Conservation (phyloP, 768 basidiomycete species). For the Trametes meyenii region DNA sequence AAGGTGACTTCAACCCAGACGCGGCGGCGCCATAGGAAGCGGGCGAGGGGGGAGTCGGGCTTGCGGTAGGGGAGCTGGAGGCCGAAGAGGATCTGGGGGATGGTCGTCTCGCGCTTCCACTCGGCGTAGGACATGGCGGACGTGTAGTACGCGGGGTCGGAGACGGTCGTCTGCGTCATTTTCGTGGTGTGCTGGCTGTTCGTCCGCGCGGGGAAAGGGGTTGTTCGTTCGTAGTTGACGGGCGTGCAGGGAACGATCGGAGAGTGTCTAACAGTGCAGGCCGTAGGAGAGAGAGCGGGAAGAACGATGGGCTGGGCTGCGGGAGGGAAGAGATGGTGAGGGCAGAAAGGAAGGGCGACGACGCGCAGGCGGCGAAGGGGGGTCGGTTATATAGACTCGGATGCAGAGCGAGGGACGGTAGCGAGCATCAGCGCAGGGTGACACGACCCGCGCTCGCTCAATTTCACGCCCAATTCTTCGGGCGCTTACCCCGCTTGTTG, state of each 20-base stretch:
- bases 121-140: conserved; percentile 22
- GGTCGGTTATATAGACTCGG: neutral
- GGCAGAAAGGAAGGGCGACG: neutral
- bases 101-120: conserved; percentile 31
- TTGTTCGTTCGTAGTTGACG: neutral
- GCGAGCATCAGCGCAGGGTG: no score
- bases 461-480: no score
- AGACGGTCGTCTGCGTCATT: neutral
- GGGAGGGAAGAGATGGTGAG: neutral
- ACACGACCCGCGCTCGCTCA: no score
- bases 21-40: conserved; percentile 49
- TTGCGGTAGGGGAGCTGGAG: conserved; percentile 30
- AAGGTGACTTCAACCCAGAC: conserved; percentile 62
- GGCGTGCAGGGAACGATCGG: neutral
- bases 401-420: neutral
- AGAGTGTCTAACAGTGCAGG: no score
- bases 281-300: no score
- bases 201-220: neutral
- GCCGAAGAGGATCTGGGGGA: conserved; percentile 27
- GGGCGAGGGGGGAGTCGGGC: conserved; percentile 23
- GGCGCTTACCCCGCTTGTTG: no score
- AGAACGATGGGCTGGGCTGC: neutral
- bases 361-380: neutral
- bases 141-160: conserved; percentile 20
- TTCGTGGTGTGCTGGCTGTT: neutral